Conservation (phyloP, 2,329 filamentous ascomycete species). For the Orbilia blumenaviensis region DNA sequence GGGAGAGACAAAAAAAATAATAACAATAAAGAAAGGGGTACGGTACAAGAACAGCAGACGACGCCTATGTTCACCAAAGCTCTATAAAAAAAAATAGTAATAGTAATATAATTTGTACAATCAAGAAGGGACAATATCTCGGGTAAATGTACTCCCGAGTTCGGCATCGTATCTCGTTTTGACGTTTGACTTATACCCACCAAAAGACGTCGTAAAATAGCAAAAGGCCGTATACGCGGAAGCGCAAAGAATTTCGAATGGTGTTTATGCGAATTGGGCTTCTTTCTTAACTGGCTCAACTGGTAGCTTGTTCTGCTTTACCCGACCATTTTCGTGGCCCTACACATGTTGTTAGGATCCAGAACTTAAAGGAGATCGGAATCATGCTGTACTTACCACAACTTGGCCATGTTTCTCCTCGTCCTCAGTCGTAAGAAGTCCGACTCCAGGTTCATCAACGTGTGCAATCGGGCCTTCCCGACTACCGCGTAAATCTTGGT, state of each 20-base stretch:
- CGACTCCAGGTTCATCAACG: conserved; percentile 55
- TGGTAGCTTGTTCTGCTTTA: conserved; percentile 46
- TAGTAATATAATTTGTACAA: conserved; percentile 42
- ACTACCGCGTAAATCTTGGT: conserved; percentile 49
- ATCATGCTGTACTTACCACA: conserved; percentile 34
- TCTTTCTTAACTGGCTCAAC: conserved; percentile 40
- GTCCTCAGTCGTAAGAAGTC: conserved; percentile 33
- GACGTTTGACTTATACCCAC: neutral
- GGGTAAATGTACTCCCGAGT: neutral
- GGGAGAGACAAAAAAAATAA: conserved; percentile 9
- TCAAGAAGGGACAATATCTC: neutral
- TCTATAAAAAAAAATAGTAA: conserved; percentile 21
- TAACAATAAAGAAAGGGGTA: conserved; percentile 12
- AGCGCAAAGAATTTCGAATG: neutral
- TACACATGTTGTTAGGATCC: neutral
- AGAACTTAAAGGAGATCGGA: no score
- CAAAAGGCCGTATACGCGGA: no score
- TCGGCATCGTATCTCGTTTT: conserved; percentile 4
- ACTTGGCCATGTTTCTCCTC: conserved; percentile 47
- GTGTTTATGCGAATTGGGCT: conserved; percentile 11
- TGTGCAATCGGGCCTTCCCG: conserved; percentile 55
- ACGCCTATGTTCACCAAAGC: conserved; percentile 37
- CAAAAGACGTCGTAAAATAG: neutral
- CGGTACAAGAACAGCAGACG: conserved; percentile 10
- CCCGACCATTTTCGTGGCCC: conserved; percentile 50